A percentile compares a stretch with the other conserved stretches of the same genome.
These are phyloP conservation scores for Fusarium metavorans DNA, from an alignment of 2,329 filamentous ascomycete species.

Conservation along the genomic window DNA sequence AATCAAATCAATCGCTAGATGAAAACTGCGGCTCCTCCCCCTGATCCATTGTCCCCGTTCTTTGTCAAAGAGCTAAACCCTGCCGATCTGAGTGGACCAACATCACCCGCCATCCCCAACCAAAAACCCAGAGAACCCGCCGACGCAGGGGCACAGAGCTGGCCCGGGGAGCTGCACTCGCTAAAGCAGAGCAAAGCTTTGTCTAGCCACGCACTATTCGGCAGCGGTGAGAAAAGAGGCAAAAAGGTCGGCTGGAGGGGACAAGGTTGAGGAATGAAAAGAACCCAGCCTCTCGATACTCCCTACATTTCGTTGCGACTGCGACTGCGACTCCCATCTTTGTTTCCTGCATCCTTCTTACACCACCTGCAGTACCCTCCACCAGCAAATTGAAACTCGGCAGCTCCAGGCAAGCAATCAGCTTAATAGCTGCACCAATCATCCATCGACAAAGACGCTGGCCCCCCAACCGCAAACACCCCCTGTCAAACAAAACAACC, in stretches of 20 bases:
- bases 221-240: constrained; percentile 12
- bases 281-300: background rate
- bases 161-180: constrained; percentile 17
- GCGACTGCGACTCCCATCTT: background rate
- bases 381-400: background rate
- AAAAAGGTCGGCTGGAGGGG: constrained; percentile 4
- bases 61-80: constrained; percentile 23
- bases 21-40: background rate
- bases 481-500: constrained; percentile 26
- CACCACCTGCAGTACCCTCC: background rate
- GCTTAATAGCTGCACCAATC: constrained; percentile 21
- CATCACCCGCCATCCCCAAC: constrained; percentile 7
- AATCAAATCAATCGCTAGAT: background rate
- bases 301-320: background rate
- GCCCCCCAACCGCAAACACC: constrained; percentile 32
- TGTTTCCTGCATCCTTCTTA: background rate
- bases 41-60: background rate
- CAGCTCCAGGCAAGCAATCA: constrained; percentile 20
- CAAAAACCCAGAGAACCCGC: constrained; percentile 18
- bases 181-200: constrained; percentile 11
- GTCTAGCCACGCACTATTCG: constrained; percentile 12
- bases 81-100: constrained; percentile 30
- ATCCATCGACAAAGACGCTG: constrained; percentile 14
- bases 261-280: background rate
- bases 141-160: constrained; percentile 13